These are phyloP conservation scores for Entelexis paramagnoliae DNA, from an alignment of 1,139 yeast species.

Conservation along the genomic window DNA sequence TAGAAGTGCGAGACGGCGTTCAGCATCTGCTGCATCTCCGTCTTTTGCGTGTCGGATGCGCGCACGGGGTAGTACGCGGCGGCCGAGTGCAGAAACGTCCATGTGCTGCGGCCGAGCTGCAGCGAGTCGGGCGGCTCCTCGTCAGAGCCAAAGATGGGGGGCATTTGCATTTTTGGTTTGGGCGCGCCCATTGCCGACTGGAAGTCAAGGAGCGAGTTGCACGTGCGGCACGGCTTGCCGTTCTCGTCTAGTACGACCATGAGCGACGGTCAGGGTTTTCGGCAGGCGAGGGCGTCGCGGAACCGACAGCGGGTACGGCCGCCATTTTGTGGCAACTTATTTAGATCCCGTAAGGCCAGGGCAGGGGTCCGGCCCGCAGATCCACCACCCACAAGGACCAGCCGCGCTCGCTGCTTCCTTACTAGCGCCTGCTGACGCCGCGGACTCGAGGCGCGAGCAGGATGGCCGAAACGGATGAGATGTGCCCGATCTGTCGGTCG, in stretches of 20 bases:
- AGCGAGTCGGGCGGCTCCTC: conserved; percentile 85
- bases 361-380: conserved; percentile 4
- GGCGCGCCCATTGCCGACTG: conserved; percentile 31
- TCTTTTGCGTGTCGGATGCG: conserved; percentile 53
- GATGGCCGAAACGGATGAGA: conserved; percentile 38
- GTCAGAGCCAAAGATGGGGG: conserved; percentile 1
- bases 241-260: conserved; percentile 70
- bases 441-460: background rate
- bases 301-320: no score
- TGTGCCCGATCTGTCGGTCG: conserved; percentile 97
- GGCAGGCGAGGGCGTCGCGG: no score
- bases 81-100: conserved; percentile 85
- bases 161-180: conserved; percentile 22
- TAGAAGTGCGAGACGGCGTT: conserved; percentile 66
- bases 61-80: conserved; percentile 80
- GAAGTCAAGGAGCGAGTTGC: conserved; percentile 70
- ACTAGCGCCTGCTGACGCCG: no score
- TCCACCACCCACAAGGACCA: background rate
- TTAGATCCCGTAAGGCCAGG: background rate
- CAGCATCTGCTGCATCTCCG: conserved; percentile 61
- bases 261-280: background rate
- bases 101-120: conserved; percentile 70
- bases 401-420: no score
- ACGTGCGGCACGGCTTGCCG: conserved; percentile 91
- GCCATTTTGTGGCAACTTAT: background rate